A percentile compares a stretch with the other conserved stretches of the same genome.
Evolutionary conservation across 495 filamentous ascomycete genomes (phyloP).

Genomic region (Aspergillus kassunensis): DNA sequence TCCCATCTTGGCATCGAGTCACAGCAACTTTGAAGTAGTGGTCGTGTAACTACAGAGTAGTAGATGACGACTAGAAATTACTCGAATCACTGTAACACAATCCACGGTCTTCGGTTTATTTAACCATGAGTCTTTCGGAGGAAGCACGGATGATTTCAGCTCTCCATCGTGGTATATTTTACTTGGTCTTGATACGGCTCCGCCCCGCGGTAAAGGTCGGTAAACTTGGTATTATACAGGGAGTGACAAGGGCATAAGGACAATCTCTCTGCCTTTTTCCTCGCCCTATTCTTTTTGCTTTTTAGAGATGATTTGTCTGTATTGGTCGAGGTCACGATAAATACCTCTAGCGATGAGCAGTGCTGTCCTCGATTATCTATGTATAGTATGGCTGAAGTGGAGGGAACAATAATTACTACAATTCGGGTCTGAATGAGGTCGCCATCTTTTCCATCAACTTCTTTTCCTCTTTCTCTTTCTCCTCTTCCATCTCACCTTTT

Average conservation of each 20-base stretch:
- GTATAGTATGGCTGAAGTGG: constrained; percentile 3
- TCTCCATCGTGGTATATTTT: too few relatives aligned
- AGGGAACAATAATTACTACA: not conserved
- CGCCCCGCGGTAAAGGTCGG: too few relatives aligned
- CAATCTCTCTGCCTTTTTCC: constrained; percentile 2
- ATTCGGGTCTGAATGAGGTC: not conserved
- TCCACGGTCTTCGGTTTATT: too few relatives aligned
- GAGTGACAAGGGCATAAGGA: not conserved
- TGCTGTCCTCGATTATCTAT: not conserved
- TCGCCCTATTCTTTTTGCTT: not conserved
- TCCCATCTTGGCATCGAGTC: too few relatives aligned
- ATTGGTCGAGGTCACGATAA: not conserved
- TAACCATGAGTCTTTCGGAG: too few relatives aligned
- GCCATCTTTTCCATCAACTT: not conserved
- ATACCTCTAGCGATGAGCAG: not conserved
- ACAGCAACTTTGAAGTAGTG: too few relatives aligned
- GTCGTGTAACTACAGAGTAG: too few relatives aligned
- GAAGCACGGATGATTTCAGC: too few relatives aligned
- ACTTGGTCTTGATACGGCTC: too few relatives aligned
- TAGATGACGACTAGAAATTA: too few relatives aligned
- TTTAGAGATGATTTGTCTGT: constrained; percentile 1
- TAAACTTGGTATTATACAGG: not conserved
- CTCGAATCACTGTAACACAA: too few relatives aligned
- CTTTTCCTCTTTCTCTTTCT: constrained; percentile 6
- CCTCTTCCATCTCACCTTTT: not conserved